These are phyloP conservation scores for Gnaphalium uliginosum DNA, from an alignment of 129 eudicot genomes.

Conservation along the genomic window DNA sequence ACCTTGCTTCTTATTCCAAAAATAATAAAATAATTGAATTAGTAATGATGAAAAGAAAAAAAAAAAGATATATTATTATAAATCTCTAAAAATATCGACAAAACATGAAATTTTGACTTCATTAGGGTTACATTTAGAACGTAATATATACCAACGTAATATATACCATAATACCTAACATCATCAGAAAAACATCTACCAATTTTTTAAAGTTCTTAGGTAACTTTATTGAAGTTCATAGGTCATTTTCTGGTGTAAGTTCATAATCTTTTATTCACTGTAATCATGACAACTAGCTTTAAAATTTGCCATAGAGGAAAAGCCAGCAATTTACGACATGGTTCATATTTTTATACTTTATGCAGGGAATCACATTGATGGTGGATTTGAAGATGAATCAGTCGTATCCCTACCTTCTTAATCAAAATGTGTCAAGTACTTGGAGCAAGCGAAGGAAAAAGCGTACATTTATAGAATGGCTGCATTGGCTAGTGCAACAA, in stretches of 20 bases:
- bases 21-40: no score
- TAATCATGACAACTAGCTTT: background rate
- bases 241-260: background rate
- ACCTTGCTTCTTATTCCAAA: no score
- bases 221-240: background rate
- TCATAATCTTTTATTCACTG: background rate
- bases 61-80: no score
- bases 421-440: slow-evolving; percentile 2
- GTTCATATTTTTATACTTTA: background rate
- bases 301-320: background rate
- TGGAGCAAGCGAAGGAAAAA: slow-evolving; percentile 15
- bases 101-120: background rate
- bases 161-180: background rate
- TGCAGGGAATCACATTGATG: background rate
- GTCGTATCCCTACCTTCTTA: background rate
- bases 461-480: background rate
- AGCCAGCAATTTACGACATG: background rate
- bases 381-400: background rate
- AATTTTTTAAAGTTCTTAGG: background rate
- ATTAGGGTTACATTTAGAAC: background rate
- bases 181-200: background rate
- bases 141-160: background rate
- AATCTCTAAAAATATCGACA: no score
- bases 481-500: slow-evolving; percentile 6
- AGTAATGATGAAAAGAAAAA: no score